phyloP scores from a whole-genome alignment of 352 stramenopile genomes.

The Blastocystis sp. region DNA sequence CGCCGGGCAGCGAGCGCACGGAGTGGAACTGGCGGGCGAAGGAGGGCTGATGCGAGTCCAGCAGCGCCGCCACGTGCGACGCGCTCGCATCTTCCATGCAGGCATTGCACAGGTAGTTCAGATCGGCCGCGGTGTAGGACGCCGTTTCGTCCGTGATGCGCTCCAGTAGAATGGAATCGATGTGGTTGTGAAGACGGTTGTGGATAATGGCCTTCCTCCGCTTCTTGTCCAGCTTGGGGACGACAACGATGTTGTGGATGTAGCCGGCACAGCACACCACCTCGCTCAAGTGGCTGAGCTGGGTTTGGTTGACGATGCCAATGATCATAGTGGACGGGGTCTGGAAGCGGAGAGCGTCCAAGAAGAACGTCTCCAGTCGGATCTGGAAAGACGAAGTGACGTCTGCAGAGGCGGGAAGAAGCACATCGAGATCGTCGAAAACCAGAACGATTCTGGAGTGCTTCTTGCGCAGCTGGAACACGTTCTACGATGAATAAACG shows the following conservation, averaged over 20 bases:
- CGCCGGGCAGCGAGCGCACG: not conserved
- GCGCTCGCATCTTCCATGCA: not conserved
- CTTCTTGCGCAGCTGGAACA: slow-evolving; percentile 20
- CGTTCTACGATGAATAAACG: not conserved
- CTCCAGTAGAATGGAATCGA: not conserved
- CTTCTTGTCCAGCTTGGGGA: slow-evolving; percentile 37
- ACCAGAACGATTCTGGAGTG: slow-evolving; percentile 3
- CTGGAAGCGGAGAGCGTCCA: slow-evolving; percentile 14
- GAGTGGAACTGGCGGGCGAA: slow-evolving; percentile 7
- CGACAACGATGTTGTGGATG: not conserved
- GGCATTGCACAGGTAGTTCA: slow-evolving; percentile 13
- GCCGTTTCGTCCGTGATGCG: slow-evolving; percentile 19
- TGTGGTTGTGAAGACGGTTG: not conserved
- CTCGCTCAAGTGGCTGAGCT: not conserved
- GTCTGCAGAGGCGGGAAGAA: slow-evolving; percentile 13
- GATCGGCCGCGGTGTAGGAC: slow-evolving; percentile 41
- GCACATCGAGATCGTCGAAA: slow-evolving; percentile 64
- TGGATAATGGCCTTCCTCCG: not conserved
- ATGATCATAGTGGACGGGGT: not conserved
- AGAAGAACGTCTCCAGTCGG: slow-evolving; percentile 4
- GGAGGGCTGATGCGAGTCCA: not conserved
- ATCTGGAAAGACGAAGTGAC: slow-evolving; percentile 38
- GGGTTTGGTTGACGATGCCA: slow-evolving; percentile 34
- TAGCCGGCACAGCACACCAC: slow-evolving; percentile 15
- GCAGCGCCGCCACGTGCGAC: not conserved